Evolutionary conservation across 805 yeast genomes (phyloP), one percentile per base, ranked within the genome.

Genomic region (Millerago galiae): DNA sequence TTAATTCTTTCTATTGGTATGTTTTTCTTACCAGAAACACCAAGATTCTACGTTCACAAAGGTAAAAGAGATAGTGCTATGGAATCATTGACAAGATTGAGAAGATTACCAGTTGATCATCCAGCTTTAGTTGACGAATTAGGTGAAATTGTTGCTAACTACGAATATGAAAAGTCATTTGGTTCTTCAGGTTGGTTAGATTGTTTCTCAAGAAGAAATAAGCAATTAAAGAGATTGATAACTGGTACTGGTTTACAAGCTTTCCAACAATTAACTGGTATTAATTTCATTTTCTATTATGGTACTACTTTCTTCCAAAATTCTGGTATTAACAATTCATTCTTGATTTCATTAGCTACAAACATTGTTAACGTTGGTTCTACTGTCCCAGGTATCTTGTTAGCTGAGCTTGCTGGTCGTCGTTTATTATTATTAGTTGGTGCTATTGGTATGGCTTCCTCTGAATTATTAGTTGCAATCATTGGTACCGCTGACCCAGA

Each of bases 21-120:
- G 70, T 58, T 77, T 47, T 70, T 79, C 50, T 65, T 85, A 31
- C 90, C 95, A 24, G 95, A 85, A 55, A 71, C 84, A 34, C 95
- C 95, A 32, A 72, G 95, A 54, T 86, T 65, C 63, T 74, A 63
- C 47, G 80, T 86, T 27, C 74, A 74, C 41, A 75, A 76, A 50
- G 77, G 76, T 49, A 62, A 71, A 24, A 55, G 72, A 43, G 79
- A 74, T 14, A 68, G 71, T 35, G 91, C 90, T 3, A 65, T 75
- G 27, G 56, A 65, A 25, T 72, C 81, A 18, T 66, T 85, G 49
- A 57, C 80, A 8, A 71, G 68, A 48, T 64, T 83, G 35, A 68
- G 83, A 60, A 71, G 77, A 50, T 58, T 70, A 34, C 72, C 75
- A 16, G 47, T 50, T 18, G 70, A 67, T 52, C 67, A 72, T 57